Percentiles rank a stretch among this genome's conserved stretches.
phyloP scores from a whole-genome alignment of 2,329 filamentous ascomycete species.

The Fusarium begoniae region DNA sequence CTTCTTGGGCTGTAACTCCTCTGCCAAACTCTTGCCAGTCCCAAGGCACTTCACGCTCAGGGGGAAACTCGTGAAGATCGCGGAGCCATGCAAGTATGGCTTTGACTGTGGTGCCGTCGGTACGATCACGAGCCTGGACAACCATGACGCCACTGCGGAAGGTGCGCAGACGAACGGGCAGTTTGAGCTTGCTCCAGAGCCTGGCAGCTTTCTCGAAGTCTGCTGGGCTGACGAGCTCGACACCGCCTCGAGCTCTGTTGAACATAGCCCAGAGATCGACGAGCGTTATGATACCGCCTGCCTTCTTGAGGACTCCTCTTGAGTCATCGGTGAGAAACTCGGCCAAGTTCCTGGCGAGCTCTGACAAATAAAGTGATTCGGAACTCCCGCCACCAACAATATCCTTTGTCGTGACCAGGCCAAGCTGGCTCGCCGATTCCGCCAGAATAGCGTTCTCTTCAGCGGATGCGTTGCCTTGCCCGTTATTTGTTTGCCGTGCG shows the following conservation, averaged over 20 bases:
- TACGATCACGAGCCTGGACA: conserved; percentile 87
- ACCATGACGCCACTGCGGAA: conserved; percentile 97
- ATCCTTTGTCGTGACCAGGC: conserved; percentile 93
- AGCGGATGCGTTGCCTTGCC: conserved; percentile 66
- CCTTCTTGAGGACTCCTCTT: conserved; percentile 77
- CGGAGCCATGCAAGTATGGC: conserved; percentile 80
- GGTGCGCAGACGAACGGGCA: conserved; percentile 85
- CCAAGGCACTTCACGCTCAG: conserved; percentile 73
- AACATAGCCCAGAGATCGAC: conserved; percentile 96
- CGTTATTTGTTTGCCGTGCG: conserved; percentile 71
- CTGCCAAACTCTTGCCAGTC: conserved; percentile 81
- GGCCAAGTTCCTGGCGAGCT: conserved; percentile 83
- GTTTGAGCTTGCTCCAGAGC: conserved; percentile 85
- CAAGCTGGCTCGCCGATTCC: conserved; percentile 80
- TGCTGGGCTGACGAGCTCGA: conserved; percentile 89
- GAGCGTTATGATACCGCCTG: conserved; percentile 87
- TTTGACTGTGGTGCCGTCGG: conserved; percentile 87
- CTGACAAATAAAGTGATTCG: conserved; percentile 88
- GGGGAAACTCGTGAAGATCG: conserved; percentile 73
- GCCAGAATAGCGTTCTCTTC: conserved; percentile 81
- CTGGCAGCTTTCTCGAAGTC: conserved; percentile 92
- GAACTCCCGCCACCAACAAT: conserved; percentile 81
- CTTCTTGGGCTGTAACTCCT: conserved; percentile 89
- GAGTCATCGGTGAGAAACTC: conserved; percentile 90
- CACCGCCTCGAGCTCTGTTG: conserved; percentile 90